Evolutionary conservation across 129 eudicot genomes (phyloP).

Genomic region (Dittrichia graveolens): DNA sequence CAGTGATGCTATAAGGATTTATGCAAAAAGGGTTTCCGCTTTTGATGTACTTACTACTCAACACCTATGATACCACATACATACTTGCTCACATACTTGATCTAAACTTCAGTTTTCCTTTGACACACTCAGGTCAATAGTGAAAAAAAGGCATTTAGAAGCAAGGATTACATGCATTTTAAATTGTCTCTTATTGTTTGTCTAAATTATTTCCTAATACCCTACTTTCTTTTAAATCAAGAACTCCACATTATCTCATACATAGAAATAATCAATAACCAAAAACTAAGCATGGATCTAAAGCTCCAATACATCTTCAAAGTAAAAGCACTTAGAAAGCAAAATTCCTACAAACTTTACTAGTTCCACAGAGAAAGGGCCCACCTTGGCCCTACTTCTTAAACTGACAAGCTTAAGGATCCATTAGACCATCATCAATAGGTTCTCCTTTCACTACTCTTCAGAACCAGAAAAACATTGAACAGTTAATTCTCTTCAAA

Average conservation of each 20-base stretch:
- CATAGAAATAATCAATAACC: neutral
- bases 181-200: neutral
- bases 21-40: neutral
- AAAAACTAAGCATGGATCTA: neutral
- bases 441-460: neutral
- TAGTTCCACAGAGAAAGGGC: neutral
- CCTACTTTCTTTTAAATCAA: slow-evolving; percentile 13
- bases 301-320: slow-evolving; percentile 10
- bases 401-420: slow-evolving; percentile 12
- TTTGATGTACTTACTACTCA: neutral
- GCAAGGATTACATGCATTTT: neutral
- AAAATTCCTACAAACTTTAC: neutral
- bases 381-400: neutral
- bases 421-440: neutral
- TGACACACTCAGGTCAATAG: no score
- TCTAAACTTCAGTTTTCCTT: neutral
- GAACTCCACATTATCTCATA: slow-evolving; percentile 6
- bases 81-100: neutral
- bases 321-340: neutral
- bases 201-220: neutral
- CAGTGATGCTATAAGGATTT: neutral
- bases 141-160: neutral
- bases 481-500: slow-evolving; percentile 1
- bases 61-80: neutral
- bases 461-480: neutral